Percentiles rank a stretch among this genome's conserved stretches.
Conservation (phyloP, 331 rosid species). For the Erythrophleum ivorense region DNA sequence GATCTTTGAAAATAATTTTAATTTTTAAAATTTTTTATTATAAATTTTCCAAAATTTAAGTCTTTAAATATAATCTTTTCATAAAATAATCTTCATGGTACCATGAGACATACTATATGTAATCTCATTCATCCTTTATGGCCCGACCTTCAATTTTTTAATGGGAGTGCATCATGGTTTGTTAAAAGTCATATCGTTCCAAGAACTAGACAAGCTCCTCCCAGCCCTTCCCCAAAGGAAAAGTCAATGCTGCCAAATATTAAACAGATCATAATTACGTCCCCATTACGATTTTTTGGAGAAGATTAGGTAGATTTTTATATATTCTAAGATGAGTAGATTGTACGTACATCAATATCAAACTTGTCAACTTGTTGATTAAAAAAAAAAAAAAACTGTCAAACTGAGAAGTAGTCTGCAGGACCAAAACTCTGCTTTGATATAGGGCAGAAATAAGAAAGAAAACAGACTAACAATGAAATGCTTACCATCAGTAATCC, state of each 20-base stretch:
- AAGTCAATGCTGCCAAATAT: slow-evolving; percentile 32
- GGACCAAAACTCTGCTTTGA: not conserved
- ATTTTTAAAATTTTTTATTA: too few species aligned
- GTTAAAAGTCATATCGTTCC: not conserved
- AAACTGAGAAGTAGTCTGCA: not conserved
- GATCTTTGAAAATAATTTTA: too few species aligned
- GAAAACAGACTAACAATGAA: not conserved
- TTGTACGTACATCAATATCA: not conserved
- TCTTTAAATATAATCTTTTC: too few species aligned
- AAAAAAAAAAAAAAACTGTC: not conserved
- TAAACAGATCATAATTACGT: slow-evolving; percentile 15
- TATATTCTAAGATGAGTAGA: slow-evolving; percentile 25
- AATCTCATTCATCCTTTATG: not conserved
- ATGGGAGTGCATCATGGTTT: not conserved
- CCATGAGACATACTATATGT: slow-evolving; percentile 1
- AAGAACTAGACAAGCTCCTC: not conserved
- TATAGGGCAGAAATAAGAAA: not conserved
- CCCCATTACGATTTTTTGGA: not conserved
- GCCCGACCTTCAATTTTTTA: slow-evolving; percentile 5
- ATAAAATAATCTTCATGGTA: not conserved
- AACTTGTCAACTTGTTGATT: not conserved
- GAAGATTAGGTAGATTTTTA: slow-evolving; percentile 16
- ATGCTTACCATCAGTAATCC: not conserved
- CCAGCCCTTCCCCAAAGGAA: slow-evolving; percentile 25
- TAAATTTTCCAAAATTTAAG: too few species aligned